Evolutionary conservation across 1,284 basidiomycete genomes (phyloP), one percentile per base, ranked within the genome.

Genomic region (Prillingera fragicola): DNA sequence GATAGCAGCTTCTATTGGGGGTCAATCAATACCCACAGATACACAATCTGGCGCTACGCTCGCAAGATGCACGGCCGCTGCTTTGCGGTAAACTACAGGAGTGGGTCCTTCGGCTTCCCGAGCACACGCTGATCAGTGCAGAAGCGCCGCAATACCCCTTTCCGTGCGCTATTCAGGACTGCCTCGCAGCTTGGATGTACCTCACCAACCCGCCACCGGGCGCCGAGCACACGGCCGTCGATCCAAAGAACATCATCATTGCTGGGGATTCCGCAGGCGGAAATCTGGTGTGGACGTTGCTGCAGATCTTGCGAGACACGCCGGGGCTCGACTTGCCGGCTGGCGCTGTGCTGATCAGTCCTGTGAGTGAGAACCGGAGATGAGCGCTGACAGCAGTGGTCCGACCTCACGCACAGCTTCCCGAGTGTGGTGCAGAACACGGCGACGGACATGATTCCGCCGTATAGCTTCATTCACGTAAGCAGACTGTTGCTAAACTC

Each of bases 261-360:
- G 83, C 84, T 0, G 95, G 95, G 1, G 91, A 95, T 69, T 94
- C 89, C 21, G 94, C 95, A 0, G 95, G 95, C 5, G 95, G 92
- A 4, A 91, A 90, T 0, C 73, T 97, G 12, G 78, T 80, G 0
- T 73, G 96, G 39, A 85, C 90, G 1, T 73, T 96, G 15, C 76
- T 98, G 2, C 89, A 94, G 66, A 79, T 95, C n/a, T 78, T 99
- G 27, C 84, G 95, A 3, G 95, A 99, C 67, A 73, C 80, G 1
- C 49, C 53, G 3, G 82, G 80, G 0, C 73, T 95, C 19, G 89
- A 89, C 2, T 59, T 80, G 36, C 94, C 92, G 1, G 87, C 90
- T 2, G 91, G 88, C 7, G 87, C 80, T 1, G 76, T 90, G 5
- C 72, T 91, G 23, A 83, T 94, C 52, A 89, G 86, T 23, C 89